These are phyloP conservation scores for Cryptococcus sp. DNA, from an alignment of 1,284 basidiomycete genomes.

Conservation along the genomic window DNA sequence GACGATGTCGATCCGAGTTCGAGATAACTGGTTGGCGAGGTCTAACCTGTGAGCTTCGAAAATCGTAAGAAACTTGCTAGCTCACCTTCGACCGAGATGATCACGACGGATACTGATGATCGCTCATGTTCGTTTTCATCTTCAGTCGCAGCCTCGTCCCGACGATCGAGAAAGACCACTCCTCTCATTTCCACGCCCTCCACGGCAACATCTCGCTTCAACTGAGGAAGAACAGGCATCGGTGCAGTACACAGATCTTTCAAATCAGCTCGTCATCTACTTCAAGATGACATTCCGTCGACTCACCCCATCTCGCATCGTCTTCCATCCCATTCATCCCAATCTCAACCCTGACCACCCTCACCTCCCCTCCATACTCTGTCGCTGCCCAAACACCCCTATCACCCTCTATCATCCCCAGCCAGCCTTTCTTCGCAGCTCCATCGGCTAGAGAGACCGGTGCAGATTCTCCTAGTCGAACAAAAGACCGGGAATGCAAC, in stretches of 20 bases:
- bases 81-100: neutral
- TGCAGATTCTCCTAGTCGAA: conserved; percentile 3
- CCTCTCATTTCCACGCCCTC: too few species aligned
- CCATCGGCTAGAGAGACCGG: conserved; percentile 7
- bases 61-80: conserved; percentile 7
- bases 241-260: conserved; percentile 28
- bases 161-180: too few species aligned
- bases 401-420: conserved; percentile 25
- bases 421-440: conserved; percentile 29
- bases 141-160: neutral
- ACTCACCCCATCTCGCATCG: conserved; percentile 26
- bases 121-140: neutral
- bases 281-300: neutral
- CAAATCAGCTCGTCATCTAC: conserved; percentile 1
- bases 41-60: neutral
- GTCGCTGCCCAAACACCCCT: conserved; percentile 35
- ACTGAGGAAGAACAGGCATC: conserved; percentile 23
- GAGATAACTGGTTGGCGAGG: neutral
- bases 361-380: conserved; percentile 20
- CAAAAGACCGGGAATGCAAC: conserved; percentile 15
- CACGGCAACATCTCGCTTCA: neutral
- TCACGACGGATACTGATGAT: neutral
- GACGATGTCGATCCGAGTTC: conserved; percentile 8
- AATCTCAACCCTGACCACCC: conserved; percentile 29
- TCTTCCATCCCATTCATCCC: conserved; percentile 22